Base-by-base conservation (phyloP, 208 protist species). In the Trypanosoma scelopori region DNA sequence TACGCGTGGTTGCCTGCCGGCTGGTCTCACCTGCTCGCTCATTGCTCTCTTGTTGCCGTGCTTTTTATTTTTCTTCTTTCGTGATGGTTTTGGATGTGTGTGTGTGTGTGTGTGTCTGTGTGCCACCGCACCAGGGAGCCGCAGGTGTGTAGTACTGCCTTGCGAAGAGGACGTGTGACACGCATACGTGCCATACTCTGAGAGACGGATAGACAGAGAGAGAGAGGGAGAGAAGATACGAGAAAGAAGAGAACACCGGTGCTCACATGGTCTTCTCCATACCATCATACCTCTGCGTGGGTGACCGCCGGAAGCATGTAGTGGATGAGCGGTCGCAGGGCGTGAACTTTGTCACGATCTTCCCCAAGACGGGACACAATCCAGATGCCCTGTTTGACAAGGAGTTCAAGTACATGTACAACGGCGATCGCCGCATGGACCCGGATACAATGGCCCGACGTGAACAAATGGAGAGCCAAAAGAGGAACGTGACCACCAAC, bases 371-470 rank as follows among this genome's bases (percentile, higher is more conserved):
- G 0, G 92, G 92, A 49, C 72, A 83, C 25, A 78, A 78, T 61
- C 84, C 88, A 0, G 92, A 97, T 58, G 90, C 89, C 5, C 69
- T 92, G 12, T 81, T 97, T 32, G 88, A 97, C 73, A 86, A 73
- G 58, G 75, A 91, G 63, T 91, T 92, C 32, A 63, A 66, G 28
- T 91, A 93, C 76, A 77, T 94, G 55, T 91, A 88, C 81, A 87
- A 91, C 25, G 92, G 92, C 37, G 92, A 97, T 70, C 85, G 89
- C 49, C 74, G 82, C 58, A 77, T 64, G 13, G 84, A 91, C 49
- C 52, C 72, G 6, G 88, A 89, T 47, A 87, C 74, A 47, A 63
- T 82, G 45, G 80, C 75, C 1, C 71, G 72, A 0, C 71, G 74
- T 1, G 76, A 94, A 63, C 51, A 71, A 55, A 65, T 82, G 45